phyloP scores from a whole-genome alignment of 805 yeast genomes.

The Starmerella etchellsii region DNA sequence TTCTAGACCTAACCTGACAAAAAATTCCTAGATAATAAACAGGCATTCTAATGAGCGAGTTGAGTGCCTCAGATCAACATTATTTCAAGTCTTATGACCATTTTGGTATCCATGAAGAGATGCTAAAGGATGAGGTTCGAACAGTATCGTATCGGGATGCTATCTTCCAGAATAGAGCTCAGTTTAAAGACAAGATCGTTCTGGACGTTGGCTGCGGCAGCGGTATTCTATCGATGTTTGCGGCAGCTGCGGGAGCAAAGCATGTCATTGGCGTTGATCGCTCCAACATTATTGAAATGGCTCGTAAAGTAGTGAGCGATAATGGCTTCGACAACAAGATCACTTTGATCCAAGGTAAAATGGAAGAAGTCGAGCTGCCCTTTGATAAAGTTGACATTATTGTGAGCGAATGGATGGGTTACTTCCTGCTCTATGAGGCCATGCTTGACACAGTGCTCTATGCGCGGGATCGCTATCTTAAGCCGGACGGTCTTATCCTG shows the following conservation, averaged over 20 bases:
- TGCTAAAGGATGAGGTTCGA: constrained; percentile 91
- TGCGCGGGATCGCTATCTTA: constrained; percentile 80
- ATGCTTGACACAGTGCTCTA: constrained; percentile 92
- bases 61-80: constrained; percentile 52
- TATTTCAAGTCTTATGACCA: constrained; percentile 93
- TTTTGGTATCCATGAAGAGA: constrained; percentile 95
- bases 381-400: constrained; percentile 85
- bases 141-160: constrained; percentile 87
- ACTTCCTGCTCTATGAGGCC: constrained; percentile 86
- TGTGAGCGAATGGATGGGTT: constrained; percentile 99
- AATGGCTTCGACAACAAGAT: constrained; percentile 80
- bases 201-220: constrained; percentile 99
- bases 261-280: constrained; percentile 96
- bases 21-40: too few species aligned
- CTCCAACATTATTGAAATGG: constrained; percentile 93
- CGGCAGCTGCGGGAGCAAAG: constrained; percentile 96
- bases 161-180: constrained; percentile 73
- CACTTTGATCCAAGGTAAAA: constrained; percentile 78
- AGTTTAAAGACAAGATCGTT: constrained; percentile 86
- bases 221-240: constrained; percentile 94
- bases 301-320: constrained; percentile 68
- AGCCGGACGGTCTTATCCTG: constrained; percentile 75
- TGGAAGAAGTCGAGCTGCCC: constrained; percentile 83
- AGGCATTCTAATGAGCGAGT: constrained; percentile 5
- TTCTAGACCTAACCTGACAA: too few species aligned